Base-by-base conservation (phyloP, 2,329 filamentous ascomycete species). In the Trichoderma sp. region DNA sequence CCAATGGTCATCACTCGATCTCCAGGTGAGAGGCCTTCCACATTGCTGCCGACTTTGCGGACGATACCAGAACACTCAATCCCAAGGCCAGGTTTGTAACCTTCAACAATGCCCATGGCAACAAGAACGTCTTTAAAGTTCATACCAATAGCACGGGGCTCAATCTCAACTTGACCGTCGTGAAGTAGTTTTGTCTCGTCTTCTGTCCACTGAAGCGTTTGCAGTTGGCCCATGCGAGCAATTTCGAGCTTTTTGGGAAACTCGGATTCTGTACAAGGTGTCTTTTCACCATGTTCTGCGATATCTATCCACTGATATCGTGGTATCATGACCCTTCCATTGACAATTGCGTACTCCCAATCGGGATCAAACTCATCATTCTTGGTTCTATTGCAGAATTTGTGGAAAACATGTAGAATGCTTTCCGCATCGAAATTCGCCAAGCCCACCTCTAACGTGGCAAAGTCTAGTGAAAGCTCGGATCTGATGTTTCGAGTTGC, bases 1-100 rank as follows among this genome's bases (percentile, higher is more conserved):
- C 56, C 53, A 14, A 73, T 73, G 5, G 68, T 59, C 38, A 72
- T 80, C 7, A 86, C 85, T 0, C 82, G 80, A 64, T 86, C 84
- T 8, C 85, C 85, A 0, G 79, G 41, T 1, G 74, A 67, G 9
- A 85, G 77, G 3, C 64, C 21, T 2, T 73, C 50, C 3, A 78
- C 77, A 11, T 9, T 27, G 0, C 79, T n/a, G 24, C 78, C 79
- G 2, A 77, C 64, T 16, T 68, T 68, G 4, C 59, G 76, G 12
- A 81, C 76, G 12, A 81, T 71, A 11, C 80, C 81, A 12, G 80
- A 77, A 9, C 77, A 79, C 75, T 86, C 85, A 14, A 80, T 76
- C 16, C 81, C 81, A 0, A 82, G 76, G 4, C 50, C 74, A n/a
- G 76, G 71, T 53, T 78, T 66, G 27, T 62, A 35, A 14, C 56